Evolutionary conservation across 495 filamentous ascomycete genomes (phyloP).

Genomic region (Penicillium fimorum): DNA sequence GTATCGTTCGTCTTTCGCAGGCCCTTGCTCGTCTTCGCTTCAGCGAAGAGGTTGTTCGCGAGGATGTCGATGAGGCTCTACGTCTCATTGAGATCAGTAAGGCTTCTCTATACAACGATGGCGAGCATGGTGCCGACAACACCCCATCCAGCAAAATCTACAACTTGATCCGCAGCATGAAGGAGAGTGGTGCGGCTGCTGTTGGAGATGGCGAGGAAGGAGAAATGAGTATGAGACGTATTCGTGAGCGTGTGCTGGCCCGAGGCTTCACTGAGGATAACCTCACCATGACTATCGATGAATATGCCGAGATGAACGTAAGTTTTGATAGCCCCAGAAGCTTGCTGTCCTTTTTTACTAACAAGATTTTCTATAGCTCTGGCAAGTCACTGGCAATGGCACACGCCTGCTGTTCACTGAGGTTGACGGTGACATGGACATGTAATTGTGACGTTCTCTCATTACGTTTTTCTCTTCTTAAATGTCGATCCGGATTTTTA

Average conservation of each 20-base stretch:
- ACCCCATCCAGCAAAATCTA: conserved; percentile 90
- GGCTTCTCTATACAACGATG: conserved; percentile 73
- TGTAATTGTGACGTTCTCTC: conserved; percentile 23
- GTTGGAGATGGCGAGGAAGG: conserved; percentile 66
- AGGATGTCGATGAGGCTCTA: conserved; percentile 94
- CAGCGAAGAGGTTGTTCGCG: conserved; percentile 73
- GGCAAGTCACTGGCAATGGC: conserved; percentile 89
- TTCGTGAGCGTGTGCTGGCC: conserved; percentile 85
- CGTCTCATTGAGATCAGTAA: conserved; percentile 89
- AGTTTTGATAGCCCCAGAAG: conserved; percentile 42
- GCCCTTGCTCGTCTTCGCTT: conserved; percentile 94
- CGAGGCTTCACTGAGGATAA: conserved; percentile 97
- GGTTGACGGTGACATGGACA: conserved; percentile 57
- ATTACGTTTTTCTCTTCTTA: conserved; percentile 10
- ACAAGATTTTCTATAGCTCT: conserved; percentile 59
- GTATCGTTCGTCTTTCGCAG: conserved; percentile 88
- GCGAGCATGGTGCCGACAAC: conserved; percentile 58
- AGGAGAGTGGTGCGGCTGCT: conserved; percentile 77
- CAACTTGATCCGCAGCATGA: conserved; percentile 81
- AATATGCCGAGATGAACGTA: conserved; percentile 86
- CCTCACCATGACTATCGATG: conserved; percentile 77
- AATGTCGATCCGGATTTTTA: conserved; percentile 14
- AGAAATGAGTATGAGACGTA: conserved; percentile 80
- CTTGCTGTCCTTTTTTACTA: conserved; percentile 16
- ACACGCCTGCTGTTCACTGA: conserved; percentile 82